A percentile compares a stretch with the other conserved stretches of the same genome.
Evolutionary conservation across 192 early-diverging fungal species (phyloP).

Genomic region (Diversispora epigaea): DNA sequence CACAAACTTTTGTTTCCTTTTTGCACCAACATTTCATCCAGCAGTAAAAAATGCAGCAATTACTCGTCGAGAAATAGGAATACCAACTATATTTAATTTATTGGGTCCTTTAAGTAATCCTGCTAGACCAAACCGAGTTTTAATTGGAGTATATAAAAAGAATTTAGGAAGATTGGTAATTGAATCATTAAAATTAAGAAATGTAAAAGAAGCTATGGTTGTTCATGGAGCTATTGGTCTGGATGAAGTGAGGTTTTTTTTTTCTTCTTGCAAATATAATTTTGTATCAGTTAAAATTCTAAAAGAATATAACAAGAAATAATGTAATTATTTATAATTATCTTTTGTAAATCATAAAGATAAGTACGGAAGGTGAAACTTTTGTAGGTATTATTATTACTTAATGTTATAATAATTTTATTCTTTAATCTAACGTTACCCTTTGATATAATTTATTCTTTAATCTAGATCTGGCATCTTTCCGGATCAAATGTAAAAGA

Average conservation of each 20-base stretch:
- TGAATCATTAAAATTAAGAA: slow-evolving; percentile 74
- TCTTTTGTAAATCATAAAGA: slow-evolving; percentile 42
- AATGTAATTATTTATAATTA: not conserved
- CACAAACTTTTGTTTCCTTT: slow-evolving; percentile 86
- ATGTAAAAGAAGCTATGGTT: slow-evolving; percentile 81
- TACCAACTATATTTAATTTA: slow-evolving; percentile 93
- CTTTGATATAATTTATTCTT: not conserved
- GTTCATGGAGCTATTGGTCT: slow-evolving; percentile 88
- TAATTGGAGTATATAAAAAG: slow-evolving; percentile 90
- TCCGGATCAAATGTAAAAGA: slow-evolving; percentile 59
- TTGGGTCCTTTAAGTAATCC: slow-evolving; percentile 93
- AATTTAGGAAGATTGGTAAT: slow-evolving; percentile 78
- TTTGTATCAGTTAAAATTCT: too few species aligned
- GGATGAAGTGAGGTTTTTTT: slow-evolving; percentile 66
- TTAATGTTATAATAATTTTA: too few species aligned
- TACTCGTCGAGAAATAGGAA: slow-evolving; percentile 81
- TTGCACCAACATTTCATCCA: slow-evolving; percentile 89
- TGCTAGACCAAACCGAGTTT: slow-evolving; percentile 71
- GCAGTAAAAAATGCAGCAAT: slow-evolving; percentile 78
- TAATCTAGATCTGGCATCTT: slow-evolving; percentile 71
- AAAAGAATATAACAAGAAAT: too few species aligned
- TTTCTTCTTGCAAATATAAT: too few species aligned
- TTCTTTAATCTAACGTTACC: too few species aligned
- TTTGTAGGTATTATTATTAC: slow-evolving; percentile 52
- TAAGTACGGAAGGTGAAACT: slow-evolving; percentile 85